These are phyloP conservation scores for Zygnema circumcarinatum DNA, from an alignment of 139 green algal genomes.

Conservation along the genomic window DNA sequence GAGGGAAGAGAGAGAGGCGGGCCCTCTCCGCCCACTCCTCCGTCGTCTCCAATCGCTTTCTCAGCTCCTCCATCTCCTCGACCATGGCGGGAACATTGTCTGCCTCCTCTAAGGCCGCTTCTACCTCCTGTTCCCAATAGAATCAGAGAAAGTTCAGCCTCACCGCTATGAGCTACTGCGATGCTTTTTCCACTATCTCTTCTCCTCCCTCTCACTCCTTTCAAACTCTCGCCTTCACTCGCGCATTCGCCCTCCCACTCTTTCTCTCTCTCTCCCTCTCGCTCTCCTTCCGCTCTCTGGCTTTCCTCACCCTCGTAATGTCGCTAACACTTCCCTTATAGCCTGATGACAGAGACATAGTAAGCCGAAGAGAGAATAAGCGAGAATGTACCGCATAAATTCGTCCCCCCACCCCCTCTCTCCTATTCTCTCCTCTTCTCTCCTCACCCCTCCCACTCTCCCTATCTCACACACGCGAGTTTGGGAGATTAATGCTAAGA, in stretches of 20 bases:
- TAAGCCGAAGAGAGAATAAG: too few species aligned
- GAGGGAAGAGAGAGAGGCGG: not conserved
- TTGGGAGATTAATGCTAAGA: too few species aligned
- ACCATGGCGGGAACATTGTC: not conserved
- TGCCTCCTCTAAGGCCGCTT: constrained; percentile 9
- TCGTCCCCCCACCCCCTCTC: too few species aligned
- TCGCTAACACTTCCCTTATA: too few species aligned
- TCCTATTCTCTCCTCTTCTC: too few species aligned
- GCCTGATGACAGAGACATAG: too few species aligned
- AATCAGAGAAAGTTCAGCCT: not conserved
- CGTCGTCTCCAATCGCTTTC: not conserved
- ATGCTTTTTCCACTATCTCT: not conserved
- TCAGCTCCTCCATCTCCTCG: constrained; percentile 2
- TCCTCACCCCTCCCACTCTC: too few species aligned
- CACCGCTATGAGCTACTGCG: not conserved
- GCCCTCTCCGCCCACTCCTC: not conserved
- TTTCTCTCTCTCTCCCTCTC: not conserved
- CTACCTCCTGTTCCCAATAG: constrained; percentile 3
- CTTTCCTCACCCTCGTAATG: constrained; percentile 17
- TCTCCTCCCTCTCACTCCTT: not conserved
- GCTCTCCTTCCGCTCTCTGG: not conserved
- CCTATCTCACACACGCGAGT: too few species aligned
- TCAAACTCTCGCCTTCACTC: not conserved
- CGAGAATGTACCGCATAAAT: too few species aligned
- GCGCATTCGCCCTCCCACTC: not conserved